Evolutionary conservation across 1,139 yeast genomes (phyloP), one percentile per base, ranked within the genome.

Genomic region (Pichiaceae sp.): DNA sequence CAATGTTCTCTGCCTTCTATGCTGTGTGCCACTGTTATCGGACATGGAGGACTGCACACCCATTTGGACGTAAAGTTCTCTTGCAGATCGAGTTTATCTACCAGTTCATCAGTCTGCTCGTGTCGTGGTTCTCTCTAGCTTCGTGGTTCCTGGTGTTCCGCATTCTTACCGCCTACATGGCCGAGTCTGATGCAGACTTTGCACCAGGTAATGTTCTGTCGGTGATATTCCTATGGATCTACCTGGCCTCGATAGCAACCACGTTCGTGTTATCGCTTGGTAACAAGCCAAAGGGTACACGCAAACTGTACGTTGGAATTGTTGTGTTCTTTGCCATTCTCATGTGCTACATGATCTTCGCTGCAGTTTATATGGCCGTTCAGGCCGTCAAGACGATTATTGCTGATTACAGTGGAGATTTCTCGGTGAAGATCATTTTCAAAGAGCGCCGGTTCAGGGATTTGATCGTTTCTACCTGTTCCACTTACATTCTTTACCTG

Each of bases 251-350:
- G 12, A 60, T 91, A n/a, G 82, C 86, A 14, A 82, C 96, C 2
- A 86, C 95, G 15, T 91, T 91, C 59, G 89, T 91, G 38, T 64
- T 91, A 44, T 79, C 96, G 35, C 80, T 91, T 60, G 98, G 98
- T 54, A 91, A 91, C 57, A 80, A 89, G 40, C 98, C 98, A 2
- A 81, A 79, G 50, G 96, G 97, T 29, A 86, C 97, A 0, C 85
- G 83, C 45, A 68, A 66, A 49, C 83, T 86, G 50, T 91, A 91
- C 56, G 62, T 84, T 42, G 73, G 81, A n/a, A 85, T 89, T 50
- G 94, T 85, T 38, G 60, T 78, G 37, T 87, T 91, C 67, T 91
- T 89, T 64, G 96, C 97, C 0, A 69, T 87, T 11, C 65, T 91
- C 50, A 91, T 91, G 97, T 78, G 76, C 1, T 91, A 91, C 55